Evolutionary conservation across 2,329 filamentous ascomycete species (phyloP).

Genomic region (Fusarium pseudograminearum): DNA sequence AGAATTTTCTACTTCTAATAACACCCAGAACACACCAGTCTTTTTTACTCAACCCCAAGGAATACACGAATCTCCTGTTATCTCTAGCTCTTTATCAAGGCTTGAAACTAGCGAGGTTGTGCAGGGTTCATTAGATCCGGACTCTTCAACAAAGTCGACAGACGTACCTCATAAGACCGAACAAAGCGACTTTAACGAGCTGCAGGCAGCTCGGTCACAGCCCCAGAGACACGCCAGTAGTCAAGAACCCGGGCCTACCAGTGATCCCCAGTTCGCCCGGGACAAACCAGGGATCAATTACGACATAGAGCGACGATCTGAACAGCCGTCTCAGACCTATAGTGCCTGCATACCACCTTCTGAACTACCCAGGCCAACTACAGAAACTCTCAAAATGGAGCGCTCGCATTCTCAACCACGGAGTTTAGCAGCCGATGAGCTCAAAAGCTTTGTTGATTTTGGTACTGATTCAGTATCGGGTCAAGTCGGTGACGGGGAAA

Average conservation of each 20-base stretch:
- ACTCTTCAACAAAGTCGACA: neutral
- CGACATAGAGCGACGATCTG: neutral
- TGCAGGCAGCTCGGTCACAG: slow-evolving; percentile 49
- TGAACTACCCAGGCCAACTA: neutral
- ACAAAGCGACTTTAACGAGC: slow-evolving; percentile 19
- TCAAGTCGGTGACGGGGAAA: slow-evolving; percentile 28
- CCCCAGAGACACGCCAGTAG: slow-evolving; percentile 29
- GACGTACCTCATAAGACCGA: neutral
- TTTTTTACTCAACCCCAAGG: slow-evolving; percentile 42
- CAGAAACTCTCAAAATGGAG: slow-evolving; percentile 33
- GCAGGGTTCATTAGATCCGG: neutral
- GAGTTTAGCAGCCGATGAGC: slow-evolving; percentile 42
- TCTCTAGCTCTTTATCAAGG: slow-evolving; percentile 7
- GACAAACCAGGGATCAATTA: neutral
- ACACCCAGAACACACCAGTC: slow-evolving; percentile 8
- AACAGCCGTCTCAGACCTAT: neutral
- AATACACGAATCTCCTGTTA: neutral
- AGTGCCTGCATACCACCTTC: slow-evolving; percentile 2
- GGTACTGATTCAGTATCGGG: slow-evolving; percentile 29
- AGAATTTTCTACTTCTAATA: neutral
- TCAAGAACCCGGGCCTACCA: neutral
- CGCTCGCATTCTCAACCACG: slow-evolving; percentile 22
- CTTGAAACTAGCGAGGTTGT: neutral
- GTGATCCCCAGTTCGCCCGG: neutral
- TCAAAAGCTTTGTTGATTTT: slow-evolving; percentile 44